Conservation (phyloP, 306 rosid species). For the Malus sieversii region DNA sequence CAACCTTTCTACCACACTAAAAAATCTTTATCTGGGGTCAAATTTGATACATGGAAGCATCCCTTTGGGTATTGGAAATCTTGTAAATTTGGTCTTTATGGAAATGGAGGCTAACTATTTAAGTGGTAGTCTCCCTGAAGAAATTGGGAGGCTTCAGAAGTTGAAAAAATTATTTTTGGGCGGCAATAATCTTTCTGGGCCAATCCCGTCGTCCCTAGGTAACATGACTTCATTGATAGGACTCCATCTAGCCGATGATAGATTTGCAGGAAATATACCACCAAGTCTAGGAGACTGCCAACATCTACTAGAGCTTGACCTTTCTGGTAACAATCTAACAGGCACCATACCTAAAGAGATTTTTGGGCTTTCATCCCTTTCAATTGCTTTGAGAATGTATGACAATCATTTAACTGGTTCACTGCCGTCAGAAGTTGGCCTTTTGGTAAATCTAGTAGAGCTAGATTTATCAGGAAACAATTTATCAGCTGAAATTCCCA, state of each 20-base stretch:
- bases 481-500: background rate
- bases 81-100: background rate
- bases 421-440: accelerated
- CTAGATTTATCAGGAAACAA: background rate
- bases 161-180: background rate
- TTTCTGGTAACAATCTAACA: background rate
- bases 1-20: too few relatives aligned
- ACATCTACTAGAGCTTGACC: accelerated
- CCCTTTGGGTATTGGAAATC: background rate
- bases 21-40: accelerated
- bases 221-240: background rate
- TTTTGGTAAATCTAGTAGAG: background rate
- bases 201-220: background rate
- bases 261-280: too few relatives aligned
- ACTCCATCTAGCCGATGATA: accelerated
- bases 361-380: background rate
- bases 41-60: background rate
- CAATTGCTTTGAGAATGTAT: accelerated
- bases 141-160: background rate
- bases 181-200: background rate
- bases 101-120: background rate
- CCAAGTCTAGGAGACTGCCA: background rate
- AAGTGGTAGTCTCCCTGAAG: background rate
- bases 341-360: background rate
- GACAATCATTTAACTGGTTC: accelerated